Evolutionary conservation across 2,329 filamentous ascomycete genomes (phyloP).

Genomic region (Cercospora beticola): DNA sequence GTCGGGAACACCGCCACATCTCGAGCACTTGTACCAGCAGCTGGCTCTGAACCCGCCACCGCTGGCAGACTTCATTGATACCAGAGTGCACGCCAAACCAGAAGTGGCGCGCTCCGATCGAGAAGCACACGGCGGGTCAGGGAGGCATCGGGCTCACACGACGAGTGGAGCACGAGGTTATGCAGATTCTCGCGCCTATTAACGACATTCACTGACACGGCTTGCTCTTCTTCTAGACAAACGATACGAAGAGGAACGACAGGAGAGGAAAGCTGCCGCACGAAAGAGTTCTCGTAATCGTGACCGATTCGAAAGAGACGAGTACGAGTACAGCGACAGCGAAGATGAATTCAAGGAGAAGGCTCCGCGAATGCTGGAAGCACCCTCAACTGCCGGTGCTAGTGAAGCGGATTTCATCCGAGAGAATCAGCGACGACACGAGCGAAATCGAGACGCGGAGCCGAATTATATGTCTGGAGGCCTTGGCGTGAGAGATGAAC

Average conservation of each 20-base stretch:
- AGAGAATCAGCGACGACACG: conserved; percentile 30
- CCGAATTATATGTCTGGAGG: conserved; percentile 33
- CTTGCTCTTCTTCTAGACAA: conserved; percentile 29
- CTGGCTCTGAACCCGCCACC: conserved; percentile 17
- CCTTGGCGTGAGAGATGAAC: conserved; percentile 27
- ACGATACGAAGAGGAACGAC: conserved; percentile 35
- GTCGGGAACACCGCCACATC: conserved; percentile 16
- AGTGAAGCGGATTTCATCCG: conserved; percentile 33
- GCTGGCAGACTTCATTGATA: conserved; percentile 20
- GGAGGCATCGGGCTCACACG: conserved; percentile 13
- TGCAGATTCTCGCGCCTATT: conserved; percentile 10
- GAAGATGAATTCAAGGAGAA: conserved; percentile 36
- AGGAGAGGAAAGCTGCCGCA: conserved; percentile 25
- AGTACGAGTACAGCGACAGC: conserved; percentile 38
- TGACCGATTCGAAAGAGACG: conserved; percentile 35
- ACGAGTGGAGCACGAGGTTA: conserved; percentile 13
- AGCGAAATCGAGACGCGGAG: conserved; percentile 32
- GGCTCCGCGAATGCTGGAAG: conserved; percentile 38
- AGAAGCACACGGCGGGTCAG: conserved; percentile 14
- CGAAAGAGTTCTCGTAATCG: conserved; percentile 31
- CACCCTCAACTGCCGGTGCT: conserved; percentile 26
- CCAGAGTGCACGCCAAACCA: conserved; percentile 16
- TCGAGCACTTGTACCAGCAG: conserved; percentile 19
- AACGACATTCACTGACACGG: conserved; percentile 24
- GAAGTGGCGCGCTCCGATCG: conserved; percentile 21